Evolutionary conservation across 306 rosid species (phyloP).

Genomic region (Hippophae gyantsensis): DNA sequence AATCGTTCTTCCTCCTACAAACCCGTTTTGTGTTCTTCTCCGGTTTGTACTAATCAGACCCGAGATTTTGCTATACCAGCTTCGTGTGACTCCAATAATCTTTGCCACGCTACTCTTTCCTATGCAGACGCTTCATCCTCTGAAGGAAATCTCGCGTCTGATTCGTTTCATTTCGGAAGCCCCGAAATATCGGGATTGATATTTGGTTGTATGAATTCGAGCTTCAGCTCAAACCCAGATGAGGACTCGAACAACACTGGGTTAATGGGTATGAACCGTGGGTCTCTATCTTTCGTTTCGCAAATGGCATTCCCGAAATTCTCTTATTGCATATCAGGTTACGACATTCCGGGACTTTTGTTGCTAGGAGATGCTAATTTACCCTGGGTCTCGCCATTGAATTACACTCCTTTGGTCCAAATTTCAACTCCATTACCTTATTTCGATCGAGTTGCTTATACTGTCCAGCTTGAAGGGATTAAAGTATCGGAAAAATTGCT

Average conservation of each 20-base stretch:
- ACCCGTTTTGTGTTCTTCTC: slow-evolving; percentile 52
- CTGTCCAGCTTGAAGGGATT: slow-evolving; percentile 50
- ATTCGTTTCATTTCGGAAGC: slow-evolving; percentile 42
- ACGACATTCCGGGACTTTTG: slow-evolving; percentile 55
- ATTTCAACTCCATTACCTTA: slow-evolving; percentile 59
- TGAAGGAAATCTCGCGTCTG: slow-evolving; percentile 76
- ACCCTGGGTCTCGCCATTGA: slow-evolving; percentile 44
- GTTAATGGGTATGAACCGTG: slow-evolving; percentile 85
- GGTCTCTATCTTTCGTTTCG: slow-evolving; percentile 58
- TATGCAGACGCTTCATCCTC: slow-evolving; percentile 75
- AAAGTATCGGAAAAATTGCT: slow-evolving; percentile 40
- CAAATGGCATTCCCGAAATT: slow-evolving; percentile 61
- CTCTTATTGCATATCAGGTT: slow-evolving; percentile 77
- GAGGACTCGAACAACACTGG: slow-evolving; percentile 57
- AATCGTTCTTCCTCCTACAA: slow-evolving; percentile 39
- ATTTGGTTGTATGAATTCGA: slow-evolving; percentile 74
- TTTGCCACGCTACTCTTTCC: slow-evolving; percentile 77
- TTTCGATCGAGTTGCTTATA: slow-evolving; percentile 67
- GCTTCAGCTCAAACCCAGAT: slow-evolving; percentile 31
- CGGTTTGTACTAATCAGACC: slow-evolving; percentile 60
- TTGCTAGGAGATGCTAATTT: slow-evolving; percentile 54
- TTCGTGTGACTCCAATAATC: slow-evolving; percentile 67
- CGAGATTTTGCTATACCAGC: slow-evolving; percentile 73
- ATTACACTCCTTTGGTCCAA: slow-evolving; percentile 58
- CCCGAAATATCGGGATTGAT: slow-evolving; percentile 29